Evolutionary conservation across 805 yeast species (phyloP).

Genomic region (Jamesozyma spencerorum): DNA sequence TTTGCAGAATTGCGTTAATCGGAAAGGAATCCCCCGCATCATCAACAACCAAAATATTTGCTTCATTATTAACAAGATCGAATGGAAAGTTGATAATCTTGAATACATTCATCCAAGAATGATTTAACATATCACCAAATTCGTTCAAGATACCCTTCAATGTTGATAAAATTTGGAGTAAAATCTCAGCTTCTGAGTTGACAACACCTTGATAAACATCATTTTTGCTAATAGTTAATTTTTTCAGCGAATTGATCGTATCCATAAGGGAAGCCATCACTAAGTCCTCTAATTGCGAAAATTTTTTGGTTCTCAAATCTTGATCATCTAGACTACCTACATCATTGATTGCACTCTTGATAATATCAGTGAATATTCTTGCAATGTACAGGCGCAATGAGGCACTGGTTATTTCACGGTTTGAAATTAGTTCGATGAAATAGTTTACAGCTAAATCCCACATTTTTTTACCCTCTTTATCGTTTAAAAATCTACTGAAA

Average conservation of each 20-base stretch:
- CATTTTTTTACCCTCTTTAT: conserved; percentile 29
- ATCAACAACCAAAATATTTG: conserved; percentile 17
- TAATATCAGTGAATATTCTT: conserved; percentile 42
- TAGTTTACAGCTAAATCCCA: conserved; percentile 43
- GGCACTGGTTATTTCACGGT: conserved; percentile 33
- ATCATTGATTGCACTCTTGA: conserved; percentile 29
- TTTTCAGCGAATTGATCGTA: conserved; percentile 36
- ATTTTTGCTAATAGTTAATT: conserved; percentile 19
- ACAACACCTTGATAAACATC: conserved; percentile 31
- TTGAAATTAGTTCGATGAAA: conserved; percentile 38
- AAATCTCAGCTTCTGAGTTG: conserved; percentile 59
- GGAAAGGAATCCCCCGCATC: conserved; percentile 25
- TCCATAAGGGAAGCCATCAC: conserved; percentile 41
- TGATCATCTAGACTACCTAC: conserved; percentile 18
- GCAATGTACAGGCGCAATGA: conserved; percentile 42
- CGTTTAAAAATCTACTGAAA: conserved; percentile 38
- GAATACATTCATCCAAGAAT: conserved; percentile 72
- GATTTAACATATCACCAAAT: conserved; percentile 51
- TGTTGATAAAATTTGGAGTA: conserved; percentile 51
- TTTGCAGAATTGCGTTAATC: conserved; percentile 35
- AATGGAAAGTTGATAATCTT: conserved; percentile 52
- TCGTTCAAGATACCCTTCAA: conserved; percentile 68
- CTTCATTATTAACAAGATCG: conserved; percentile 29
- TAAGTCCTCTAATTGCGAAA: conserved; percentile 34
- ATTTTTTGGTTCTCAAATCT: conserved; percentile 9